Evolutionary conservation across 352 stramenopile species (phyloP).

Genomic region (Phytopythium chamaehyphon): DNA sequence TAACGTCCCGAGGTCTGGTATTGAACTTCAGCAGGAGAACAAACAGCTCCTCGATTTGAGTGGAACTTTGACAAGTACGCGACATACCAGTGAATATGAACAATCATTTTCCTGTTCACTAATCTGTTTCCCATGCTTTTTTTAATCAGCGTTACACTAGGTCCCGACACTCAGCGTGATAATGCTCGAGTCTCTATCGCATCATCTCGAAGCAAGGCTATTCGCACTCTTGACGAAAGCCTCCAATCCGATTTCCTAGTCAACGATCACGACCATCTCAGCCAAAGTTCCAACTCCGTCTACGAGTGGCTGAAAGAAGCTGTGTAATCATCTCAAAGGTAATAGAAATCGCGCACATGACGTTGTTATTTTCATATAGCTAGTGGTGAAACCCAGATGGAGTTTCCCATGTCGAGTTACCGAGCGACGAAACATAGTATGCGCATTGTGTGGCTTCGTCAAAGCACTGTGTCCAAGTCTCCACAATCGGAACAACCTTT

Average conservation of each 20-base stretch:
- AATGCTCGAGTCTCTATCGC: too few species aligned
- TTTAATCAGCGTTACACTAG: constrained; percentile 7
- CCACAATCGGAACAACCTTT: constrained; percentile 16
- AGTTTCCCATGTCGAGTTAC: constrained; percentile 21
- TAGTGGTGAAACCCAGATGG: constrained; percentile 4
- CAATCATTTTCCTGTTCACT: too few species aligned
- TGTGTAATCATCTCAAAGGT: constrained; percentile 16
- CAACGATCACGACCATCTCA: constrained; percentile 11
- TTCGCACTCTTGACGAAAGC: not conserved
- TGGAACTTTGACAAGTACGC: constrained; percentile 66
- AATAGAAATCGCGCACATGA: too few species aligned
- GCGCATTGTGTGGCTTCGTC: constrained; percentile 12
- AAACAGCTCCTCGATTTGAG: constrained; percentile 27
- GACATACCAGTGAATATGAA: too few species aligned
- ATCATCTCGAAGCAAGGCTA: not conserved
- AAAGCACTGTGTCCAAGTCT: constrained; percentile 25
- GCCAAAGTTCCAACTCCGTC: constrained; percentile 41
- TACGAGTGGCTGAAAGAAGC: constrained; percentile 58
- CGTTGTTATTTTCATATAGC: not conserved
- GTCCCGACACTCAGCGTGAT: not conserved
- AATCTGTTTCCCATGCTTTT: too few species aligned
- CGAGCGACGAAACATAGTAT: constrained; percentile 31
- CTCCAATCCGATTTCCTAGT: constrained; percentile 1
- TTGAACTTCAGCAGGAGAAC: constrained; percentile 6
- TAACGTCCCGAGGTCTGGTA: not conserved